Evolutionary conservation across 129 eudicot genomes (phyloP).

Genomic region (Chrysanthemum lavandulifolium): DNA sequence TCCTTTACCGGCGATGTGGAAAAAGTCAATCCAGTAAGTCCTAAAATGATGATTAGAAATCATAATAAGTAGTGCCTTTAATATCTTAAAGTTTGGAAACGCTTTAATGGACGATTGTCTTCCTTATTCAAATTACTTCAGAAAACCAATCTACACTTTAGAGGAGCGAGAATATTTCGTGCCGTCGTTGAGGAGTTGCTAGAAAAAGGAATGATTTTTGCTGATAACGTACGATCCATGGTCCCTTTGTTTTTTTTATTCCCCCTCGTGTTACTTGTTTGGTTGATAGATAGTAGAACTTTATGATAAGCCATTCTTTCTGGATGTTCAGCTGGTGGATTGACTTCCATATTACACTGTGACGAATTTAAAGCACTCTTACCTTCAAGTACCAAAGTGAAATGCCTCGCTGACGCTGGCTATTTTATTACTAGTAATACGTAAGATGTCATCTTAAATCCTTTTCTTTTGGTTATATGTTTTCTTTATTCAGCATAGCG

Average conservation of each 20-base stretch:
- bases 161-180: constrained; percentile 83
- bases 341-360: constrained; percentile 40
- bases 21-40: constrained; percentile 76
- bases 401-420: constrained; percentile 47
- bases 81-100: background rate
- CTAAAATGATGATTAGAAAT: background rate
- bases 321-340: constrained; percentile 47
- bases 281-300: constrained; percentile 15
- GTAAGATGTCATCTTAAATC: constrained; percentile 27
- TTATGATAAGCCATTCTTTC: constrained; percentile 31
- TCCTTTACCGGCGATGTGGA: constrained; percentile 87
- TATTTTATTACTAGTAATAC: constrained; percentile 29
- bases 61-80: background rate
- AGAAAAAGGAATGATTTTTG: constrained; percentile 82
- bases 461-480: background rate
- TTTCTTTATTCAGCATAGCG: background rate
- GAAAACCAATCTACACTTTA: constrained; percentile 72
- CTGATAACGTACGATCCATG: constrained; percentile 61
- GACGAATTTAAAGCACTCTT: constrained; percentile 33
- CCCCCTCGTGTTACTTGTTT: constrained; percentile 12
- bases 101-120: background rate
- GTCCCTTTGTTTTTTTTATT: constrained; percentile 17
- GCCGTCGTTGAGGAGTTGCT: constrained; percentile 81
- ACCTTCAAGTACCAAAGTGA: constrained; percentile 28
- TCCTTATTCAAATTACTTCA: constrained; percentile 22